These are phyloP conservation scores for Aspergillus carlsbadensis DNA, from an alignment of 495 filamentous ascomycete genomes.

Conservation along the genomic window DNA sequence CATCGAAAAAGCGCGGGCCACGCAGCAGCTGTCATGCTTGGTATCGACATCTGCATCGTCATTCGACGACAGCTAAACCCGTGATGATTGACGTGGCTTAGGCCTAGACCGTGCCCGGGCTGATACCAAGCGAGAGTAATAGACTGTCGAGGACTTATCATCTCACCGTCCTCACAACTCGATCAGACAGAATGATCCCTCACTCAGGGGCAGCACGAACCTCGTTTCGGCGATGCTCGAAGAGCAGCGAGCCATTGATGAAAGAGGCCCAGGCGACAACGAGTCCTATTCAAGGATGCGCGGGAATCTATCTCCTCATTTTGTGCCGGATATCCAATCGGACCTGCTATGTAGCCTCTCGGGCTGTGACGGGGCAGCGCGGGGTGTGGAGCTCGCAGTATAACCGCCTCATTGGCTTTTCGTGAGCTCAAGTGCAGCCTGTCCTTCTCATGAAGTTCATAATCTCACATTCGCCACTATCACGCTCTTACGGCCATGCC, in stretches of 20 bases:
- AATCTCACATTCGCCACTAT: constrained; percentile 13
- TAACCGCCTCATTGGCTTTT: constrained; percentile 7
- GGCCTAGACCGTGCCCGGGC: background rate
- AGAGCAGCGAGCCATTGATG: background rate
- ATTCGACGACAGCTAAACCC: constrained; percentile 8
- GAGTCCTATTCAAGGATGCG: background rate
- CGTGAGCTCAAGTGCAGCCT: background rate
- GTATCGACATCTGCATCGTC: constrained; percentile 3
- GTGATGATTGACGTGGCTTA: constrained; percentile 13
- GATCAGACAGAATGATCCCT: background rate
- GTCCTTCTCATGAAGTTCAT: background rate
- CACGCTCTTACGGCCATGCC: background rate
- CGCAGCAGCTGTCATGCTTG: constrained; percentile 10
- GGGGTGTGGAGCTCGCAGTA: constrained; percentile 2
- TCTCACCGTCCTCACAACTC: background rate
- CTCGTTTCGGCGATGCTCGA: background rate
- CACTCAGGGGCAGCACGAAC: background rate
- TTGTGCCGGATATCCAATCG: constrained; percentile 5
- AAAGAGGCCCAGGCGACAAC: background rate
- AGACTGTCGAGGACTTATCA: background rate
- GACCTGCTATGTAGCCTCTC: constrained; percentile 10
- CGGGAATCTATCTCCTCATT: constrained; percentile 7
- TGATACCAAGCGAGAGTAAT: constrained; percentile 1
- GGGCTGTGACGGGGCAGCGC: constrained; percentile 7
- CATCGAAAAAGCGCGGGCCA: constrained; percentile 15